phyloP scores from a whole-genome alignment of 306 rosid genomes.

The Luffa aegyptiaca region DNA sequence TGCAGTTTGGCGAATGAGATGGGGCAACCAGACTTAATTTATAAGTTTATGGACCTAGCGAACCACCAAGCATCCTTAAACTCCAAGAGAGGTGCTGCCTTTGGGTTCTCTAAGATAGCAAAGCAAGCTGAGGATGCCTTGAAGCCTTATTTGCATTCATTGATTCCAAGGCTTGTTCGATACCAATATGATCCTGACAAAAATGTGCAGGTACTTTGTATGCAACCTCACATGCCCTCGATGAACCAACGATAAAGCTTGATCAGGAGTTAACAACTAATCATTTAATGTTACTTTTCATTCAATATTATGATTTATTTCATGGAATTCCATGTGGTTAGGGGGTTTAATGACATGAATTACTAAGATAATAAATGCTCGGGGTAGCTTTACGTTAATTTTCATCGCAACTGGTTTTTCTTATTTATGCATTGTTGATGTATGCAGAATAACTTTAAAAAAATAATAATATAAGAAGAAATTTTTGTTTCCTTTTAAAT shows the following conservation, averaged over 20 bases:
- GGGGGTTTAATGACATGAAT: not conserved
- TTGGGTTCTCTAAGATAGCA: constrained; percentile 96
- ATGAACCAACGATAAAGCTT: not conserved
- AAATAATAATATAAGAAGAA: not conserved
- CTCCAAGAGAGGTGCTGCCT: constrained; percentile 96
- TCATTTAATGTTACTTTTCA: not conserved
- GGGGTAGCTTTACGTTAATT: not conserved
- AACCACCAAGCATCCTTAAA: constrained; percentile 81
- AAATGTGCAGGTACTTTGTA: constrained; percentile 73
- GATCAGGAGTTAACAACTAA: not conserved
- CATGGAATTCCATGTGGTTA: not conserved
- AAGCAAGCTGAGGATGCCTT: constrained; percentile 94
- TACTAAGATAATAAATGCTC: not conserved
- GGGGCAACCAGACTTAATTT: constrained; percentile 97
- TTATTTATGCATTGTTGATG: not conserved
- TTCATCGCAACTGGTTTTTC: not conserved
- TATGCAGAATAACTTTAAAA: not conserved
- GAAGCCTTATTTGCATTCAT: constrained; percentile 58
- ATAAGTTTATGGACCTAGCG: constrained; percentile 97
- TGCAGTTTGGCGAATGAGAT: constrained; percentile 95
- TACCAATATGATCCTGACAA: constrained; percentile 98
- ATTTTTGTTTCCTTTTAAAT: not conserved
- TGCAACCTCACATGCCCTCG: not conserved
- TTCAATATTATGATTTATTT: not conserved
- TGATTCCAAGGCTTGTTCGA: constrained; percentile 93